phyloP scores from a whole-genome alignment of 352 stramenopile species.

The Globisporangium cederbergense region DNA sequence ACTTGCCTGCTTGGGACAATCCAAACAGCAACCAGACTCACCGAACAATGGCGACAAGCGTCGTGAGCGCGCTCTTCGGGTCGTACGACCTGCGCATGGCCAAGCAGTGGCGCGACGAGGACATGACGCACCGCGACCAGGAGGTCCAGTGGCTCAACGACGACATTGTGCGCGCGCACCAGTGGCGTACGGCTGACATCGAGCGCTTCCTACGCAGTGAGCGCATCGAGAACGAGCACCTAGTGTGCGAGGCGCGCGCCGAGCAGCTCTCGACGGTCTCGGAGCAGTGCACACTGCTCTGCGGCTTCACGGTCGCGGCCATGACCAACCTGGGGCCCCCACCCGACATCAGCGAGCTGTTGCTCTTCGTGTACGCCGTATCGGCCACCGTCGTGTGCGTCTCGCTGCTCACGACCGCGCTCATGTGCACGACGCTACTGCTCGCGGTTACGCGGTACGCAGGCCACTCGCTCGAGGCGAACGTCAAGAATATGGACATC shows the following conservation, averaged over 20 bases:
- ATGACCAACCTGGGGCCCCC: conserved; percentile 64
- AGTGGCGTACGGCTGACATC: conserved; percentile 66
- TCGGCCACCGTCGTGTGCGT: conserved; percentile 51
- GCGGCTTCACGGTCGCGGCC: conserved; percentile 64
- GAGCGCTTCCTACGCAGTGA: conserved; percentile 60
- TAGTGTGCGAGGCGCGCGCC: conserved; percentile 55
- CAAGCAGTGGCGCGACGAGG: conserved; percentile 75
- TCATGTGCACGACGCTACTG: conserved; percentile 69
- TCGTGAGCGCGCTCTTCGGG: conserved; percentile 71
- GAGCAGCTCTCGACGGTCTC: conserved; percentile 71
- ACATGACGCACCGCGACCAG: conserved; percentile 61
- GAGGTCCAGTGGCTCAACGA: conserved; percentile 79
- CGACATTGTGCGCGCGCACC: conserved; percentile 61
- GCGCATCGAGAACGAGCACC: conserved; percentile 63
- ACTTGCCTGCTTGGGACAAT: not conserved
- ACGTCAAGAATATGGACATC: conserved; percentile 43
- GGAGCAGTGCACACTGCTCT: conserved; percentile 63
- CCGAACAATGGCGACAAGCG: conserved; percentile 35
- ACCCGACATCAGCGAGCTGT: conserved; percentile 17
- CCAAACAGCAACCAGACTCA: not conserved
- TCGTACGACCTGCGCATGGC: conserved; percentile 75
- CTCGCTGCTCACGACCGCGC: conserved; percentile 47
- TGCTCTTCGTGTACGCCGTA: conserved; percentile 49
- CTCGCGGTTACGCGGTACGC: conserved; percentile 68
- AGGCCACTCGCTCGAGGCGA: conserved; percentile 46